Evolutionary conservation across 345 rosid species (phyloP), one percentile per base, ranked within the genome.

Genomic region (Lumnitzera littorea): DNA sequence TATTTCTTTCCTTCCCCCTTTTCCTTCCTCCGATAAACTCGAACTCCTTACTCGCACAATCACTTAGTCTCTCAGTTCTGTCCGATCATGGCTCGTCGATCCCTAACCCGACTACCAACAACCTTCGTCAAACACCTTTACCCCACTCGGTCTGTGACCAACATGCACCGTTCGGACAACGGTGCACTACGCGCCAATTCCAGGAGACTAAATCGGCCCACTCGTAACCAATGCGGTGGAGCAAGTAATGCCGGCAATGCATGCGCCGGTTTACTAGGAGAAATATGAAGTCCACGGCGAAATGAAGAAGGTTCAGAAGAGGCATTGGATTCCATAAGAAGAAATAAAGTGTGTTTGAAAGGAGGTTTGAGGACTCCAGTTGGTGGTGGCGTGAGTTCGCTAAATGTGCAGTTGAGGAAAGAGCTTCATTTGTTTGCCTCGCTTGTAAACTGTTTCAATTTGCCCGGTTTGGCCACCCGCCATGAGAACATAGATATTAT

Each of bases 151-250:
- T 79, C 89, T 71, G 87, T 89, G 25, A 92, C 98, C 75, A 89
- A 92, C 85, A 92, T 92, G 96, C 98, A 96, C 54, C 86, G 98
- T 1, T 96, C 98, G 13, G 98, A 96, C 3, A 96, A 89, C 61
- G 96, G 96, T 3, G 20, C 91, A 0, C 94, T 94, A 5, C 88
- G 91, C 24, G 65, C 83, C 29, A 29, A 81, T 92, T 48, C 96
- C 96, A 10, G 98, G 98, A 0, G 98, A 92, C 55, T 96, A 96
- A 43, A 80, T 92, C 63, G 98, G 98, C 2, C 96, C 96, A 2
- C 73, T 89, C 48, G 98, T 87, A 20, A 89, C 98, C 23, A 79
- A 82, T 31, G 94, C 96, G 8, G 96, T 89, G 9, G 89, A 89
- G 73, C 94, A 87, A 57, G 91, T 92, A 49, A 89, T 89, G 96